Percentiles rank a stretch among this genome's conserved stretches.
Evolutionary conservation across 768 basidiomycete species (phyloP).

Genomic region (Amanita rubescens): DNA sequence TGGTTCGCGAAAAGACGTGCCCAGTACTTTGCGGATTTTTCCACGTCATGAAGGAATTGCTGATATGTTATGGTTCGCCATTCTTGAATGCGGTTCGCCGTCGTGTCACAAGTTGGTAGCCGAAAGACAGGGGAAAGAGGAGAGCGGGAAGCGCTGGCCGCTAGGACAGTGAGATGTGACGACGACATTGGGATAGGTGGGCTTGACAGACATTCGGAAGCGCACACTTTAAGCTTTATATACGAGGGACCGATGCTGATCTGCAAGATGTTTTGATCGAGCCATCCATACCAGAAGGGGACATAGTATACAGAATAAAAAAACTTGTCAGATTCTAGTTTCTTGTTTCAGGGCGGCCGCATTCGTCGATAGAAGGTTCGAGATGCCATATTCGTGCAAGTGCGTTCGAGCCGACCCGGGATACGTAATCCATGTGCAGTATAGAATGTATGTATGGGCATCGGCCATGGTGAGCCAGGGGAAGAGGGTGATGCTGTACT

Average conservation of each 20-base stretch:
- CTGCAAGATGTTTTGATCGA: constrained; percentile 7
- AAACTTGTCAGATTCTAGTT: neutral
- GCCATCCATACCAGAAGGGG: constrained; percentile 17
- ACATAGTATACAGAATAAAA: constrained; percentile 14
- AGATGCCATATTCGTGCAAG: neutral
- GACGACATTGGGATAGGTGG: constrained; percentile 27
- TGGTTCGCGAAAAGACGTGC: constrained; percentile 34
- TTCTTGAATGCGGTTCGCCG: constrained; percentile 33
- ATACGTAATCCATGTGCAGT: neutral
- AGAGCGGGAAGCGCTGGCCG: constrained; percentile 42
- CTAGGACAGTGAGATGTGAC: constrained; percentile 60
- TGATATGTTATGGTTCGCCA: constrained; percentile 61
- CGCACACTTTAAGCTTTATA: neutral
- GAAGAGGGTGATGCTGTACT: neutral
- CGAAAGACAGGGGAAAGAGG: constrained; percentile 52
- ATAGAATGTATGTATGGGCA: neutral
- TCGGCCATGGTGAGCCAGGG: neutral
- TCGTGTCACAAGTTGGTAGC: constrained; percentile 42
- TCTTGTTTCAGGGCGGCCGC: neutral
- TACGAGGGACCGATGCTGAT: neutral
- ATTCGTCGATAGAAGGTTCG: neutral
- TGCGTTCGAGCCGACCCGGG: neutral
- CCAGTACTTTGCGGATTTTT: constrained; percentile 60
- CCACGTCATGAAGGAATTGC: constrained; percentile 60
- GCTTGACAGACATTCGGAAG: neutral